Conservation (phyloP, 352 stramenopile genomes). For the Pythium angustatum region DNA sequence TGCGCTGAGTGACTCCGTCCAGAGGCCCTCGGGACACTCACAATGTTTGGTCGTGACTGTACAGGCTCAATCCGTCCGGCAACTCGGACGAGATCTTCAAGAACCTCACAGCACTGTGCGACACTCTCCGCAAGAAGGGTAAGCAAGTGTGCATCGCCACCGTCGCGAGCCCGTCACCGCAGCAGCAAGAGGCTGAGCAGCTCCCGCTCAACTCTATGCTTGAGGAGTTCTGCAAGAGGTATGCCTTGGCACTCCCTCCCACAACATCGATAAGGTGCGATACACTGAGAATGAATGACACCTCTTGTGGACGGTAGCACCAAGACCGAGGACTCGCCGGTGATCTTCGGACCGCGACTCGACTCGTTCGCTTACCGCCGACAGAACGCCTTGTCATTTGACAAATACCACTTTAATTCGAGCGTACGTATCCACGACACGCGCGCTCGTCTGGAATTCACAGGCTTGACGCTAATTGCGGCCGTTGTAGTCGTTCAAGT, state of each 20-base stretch:
- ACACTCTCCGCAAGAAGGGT: constrained; percentile 80
- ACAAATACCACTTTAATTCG: constrained; percentile 84
- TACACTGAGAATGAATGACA: neutral
- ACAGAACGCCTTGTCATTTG: constrained; percentile 54
- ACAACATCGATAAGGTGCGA: neutral
- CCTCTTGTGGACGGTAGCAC: constrained; percentile 39
- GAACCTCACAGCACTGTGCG: constrained; percentile 73
- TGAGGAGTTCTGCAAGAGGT: constrained; percentile 80
- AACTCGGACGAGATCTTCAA: constrained; percentile 41
- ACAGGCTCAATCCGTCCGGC: constrained; percentile 33
- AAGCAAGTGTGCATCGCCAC: constrained; percentile 79
- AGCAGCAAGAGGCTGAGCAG: constrained; percentile 36
- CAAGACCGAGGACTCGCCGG: constrained; percentile 54
- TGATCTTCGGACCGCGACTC: constrained; percentile 74
- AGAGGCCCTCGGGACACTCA: neutral
- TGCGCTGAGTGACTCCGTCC: neutral
- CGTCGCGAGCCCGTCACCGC: constrained; percentile 45
- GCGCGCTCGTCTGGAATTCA: no score
- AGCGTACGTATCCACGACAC: constrained; percentile 62
- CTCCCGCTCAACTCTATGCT: constrained; percentile 61
- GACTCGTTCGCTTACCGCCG: constrained; percentile 74
- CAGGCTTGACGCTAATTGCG: no score
- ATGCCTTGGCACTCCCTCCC: no score
- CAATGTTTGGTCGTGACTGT: neutral
- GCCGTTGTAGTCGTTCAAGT: constrained; percentile 60